Percentiles rank a stretch among this genome's conserved stretches.
Evolutionary conservation across 179 eudicot species (phyloP).

Genomic region (Carnegiea gigantea): DNA sequence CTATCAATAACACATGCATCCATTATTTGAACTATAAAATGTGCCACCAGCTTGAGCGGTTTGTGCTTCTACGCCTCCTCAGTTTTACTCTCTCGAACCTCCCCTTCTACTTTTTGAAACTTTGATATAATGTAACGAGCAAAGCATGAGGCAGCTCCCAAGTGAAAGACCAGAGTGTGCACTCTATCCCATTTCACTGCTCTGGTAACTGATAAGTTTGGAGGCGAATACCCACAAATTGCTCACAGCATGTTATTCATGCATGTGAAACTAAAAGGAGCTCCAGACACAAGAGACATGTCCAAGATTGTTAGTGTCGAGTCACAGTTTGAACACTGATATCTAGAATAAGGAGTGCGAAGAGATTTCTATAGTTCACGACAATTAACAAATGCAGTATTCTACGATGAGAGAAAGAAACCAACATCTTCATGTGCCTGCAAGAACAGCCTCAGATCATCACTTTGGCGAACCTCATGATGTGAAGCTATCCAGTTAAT

Average conservation of each 20-base stretch:
- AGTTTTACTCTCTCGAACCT: too few species aligned
- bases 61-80: too few species aligned
- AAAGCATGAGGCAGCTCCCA: not conserved
- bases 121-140: too few species aligned
- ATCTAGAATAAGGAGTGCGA: not conserved
- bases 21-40: too few species aligned
- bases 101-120: too few species aligned
- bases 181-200: too few species aligned
- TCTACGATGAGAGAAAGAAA: not conserved
- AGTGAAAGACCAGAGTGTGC: not conserved
- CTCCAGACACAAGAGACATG: not conserved
- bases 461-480: conserved; percentile 5
- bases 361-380: not conserved
- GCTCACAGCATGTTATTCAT: not conserved
- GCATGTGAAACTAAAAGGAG: not conserved
- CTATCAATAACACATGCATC: too few species aligned
- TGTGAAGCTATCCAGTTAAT: not conserved
- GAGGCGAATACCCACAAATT: too few species aligned
- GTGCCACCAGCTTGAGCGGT: too few species aligned
- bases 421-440: conserved; percentile 3
- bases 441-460: not conserved
- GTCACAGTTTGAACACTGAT: not conserved
- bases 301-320: not conserved
- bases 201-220: too few species aligned
- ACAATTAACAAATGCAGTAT: not conserved